Evolutionary conservation across 2,329 filamentous ascomycete genomes (phyloP), one percentile per base, ranked within the genome.

Genomic region (Pseudopithomyces chartarum): DNA sequence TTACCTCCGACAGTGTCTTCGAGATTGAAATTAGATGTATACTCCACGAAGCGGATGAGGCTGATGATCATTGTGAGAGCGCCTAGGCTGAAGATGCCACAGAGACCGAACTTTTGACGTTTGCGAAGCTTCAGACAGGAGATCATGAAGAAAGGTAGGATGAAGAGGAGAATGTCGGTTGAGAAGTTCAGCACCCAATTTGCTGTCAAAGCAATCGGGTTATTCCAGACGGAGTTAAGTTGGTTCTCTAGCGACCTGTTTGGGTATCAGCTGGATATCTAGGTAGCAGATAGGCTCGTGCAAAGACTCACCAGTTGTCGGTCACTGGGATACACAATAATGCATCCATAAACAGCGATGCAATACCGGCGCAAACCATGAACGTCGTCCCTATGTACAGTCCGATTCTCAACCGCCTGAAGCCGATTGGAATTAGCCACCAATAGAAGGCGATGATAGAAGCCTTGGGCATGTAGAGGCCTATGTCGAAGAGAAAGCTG

Each of bases 371-470:
- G 43, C 53, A 51, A 2, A 44, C 43, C 6, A 66, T 47, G 23
- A 38, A 59, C 8, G 34, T 56, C 6, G 58, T 54, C 13, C 55
- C 44, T 4, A 56, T 39, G 29, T 64, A 66, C 11, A 67, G 39
- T 29, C 59, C 55, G 15, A 66, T 19, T 10, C 63, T 59, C n/a
- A 68, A 59, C 29, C 60, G 58, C 32, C 54, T 50, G 22, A 68
- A 66, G 1, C 63, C 59, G 17, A 33, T 23, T 33, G 64, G 65
- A n/a, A 68, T 62, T 34, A 68, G 44, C 65, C 65, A 68, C 64
- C 63, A 65, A 49, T 63, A 68, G 46, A 68, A 68, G 1, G 65
- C 56, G 5, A 65, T 53, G 3, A 68, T 46, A 3, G 65, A 63
- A 2, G 48, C 57, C 39, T 67, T 68, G 17, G 64, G 65, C 5